Percentiles rank a stretch among this genome's conserved stretches.
Conservation (phyloP, 2,329 filamentous ascomycete genomes). For the Alternaria solani region DNA sequence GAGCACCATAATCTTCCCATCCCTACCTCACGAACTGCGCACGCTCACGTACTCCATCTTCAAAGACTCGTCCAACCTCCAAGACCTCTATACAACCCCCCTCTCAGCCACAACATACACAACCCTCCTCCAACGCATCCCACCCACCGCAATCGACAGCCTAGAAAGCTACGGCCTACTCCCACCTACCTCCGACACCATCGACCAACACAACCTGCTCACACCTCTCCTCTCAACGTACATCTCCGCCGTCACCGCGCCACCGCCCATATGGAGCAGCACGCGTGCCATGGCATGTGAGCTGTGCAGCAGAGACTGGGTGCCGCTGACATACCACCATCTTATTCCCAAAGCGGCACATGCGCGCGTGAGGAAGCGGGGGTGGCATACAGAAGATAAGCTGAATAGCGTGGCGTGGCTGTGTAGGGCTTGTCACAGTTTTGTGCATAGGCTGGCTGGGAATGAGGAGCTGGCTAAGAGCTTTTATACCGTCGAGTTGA, state of each 20-base stretch:
- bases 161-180: constrained; percentile 73
- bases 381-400: constrained; percentile 79
- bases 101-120: constrained; percentile 62
- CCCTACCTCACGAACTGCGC: constrained; percentile 68
- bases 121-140: constrained; percentile 61
- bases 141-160: constrained; percentile 70
- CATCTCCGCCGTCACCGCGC: constrained; percentile 63
- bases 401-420: constrained; percentile 86
- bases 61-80: constrained; percentile 59
- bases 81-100: constrained; percentile 65
- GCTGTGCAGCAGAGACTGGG: constrained; percentile 77
- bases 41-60: constrained; percentile 67
- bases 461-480: constrained; percentile 80
- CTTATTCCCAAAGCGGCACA: constrained; percentile 82
- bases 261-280: constrained; percentile 69
- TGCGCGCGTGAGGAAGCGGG: constrained; percentile 76
- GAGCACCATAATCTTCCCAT: constrained; percentile 71
- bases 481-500: constrained; percentile 75
- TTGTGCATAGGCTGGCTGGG: constrained; percentile 76
- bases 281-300: constrained; percentile 71
- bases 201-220: constrained; percentile 63
- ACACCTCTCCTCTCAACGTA: constrained; percentile 70
- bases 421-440: constrained; percentile 82
- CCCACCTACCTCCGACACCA: constrained; percentile 47
- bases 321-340: constrained; percentile 83